Evolutionary conservation across 148 eudicot genomes (phyloP).

Genomic region (Euryodendron excelsum): DNA sequence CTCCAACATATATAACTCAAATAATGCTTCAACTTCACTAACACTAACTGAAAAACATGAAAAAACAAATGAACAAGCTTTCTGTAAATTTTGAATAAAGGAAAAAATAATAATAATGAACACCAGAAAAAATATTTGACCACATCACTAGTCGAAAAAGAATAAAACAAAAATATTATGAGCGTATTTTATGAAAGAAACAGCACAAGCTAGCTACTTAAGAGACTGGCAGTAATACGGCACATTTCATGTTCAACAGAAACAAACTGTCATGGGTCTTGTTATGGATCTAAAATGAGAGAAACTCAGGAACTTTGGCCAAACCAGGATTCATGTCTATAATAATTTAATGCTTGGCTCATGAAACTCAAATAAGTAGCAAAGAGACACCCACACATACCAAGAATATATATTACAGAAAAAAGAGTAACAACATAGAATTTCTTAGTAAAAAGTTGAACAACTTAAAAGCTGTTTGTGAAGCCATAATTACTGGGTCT

Average conservation of each 20-base stretch:
- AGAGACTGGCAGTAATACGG: neutral
- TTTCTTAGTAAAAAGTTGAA: too few species aligned
- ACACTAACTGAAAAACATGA: conserved; percentile 63
- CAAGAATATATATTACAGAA: too few species aligned
- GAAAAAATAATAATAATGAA: neutral
- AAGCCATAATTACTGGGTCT: conserved; percentile 66
- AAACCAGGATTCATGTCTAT: neutral
- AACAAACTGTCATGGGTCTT: neutral
- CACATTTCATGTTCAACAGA: neutral
- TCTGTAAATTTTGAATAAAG: neutral
- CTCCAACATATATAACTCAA: conserved; percentile 81
- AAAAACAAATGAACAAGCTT: neutral
- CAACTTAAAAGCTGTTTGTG: conserved; percentile 85
- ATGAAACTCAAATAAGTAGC: neutral
- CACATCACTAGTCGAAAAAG: neutral
- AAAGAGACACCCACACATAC: too few species aligned
- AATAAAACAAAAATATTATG: neutral
- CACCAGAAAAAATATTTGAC: too few species aligned
- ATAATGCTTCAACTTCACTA: conserved; percentile 93
- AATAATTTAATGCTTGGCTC: neutral
- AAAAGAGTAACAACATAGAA: too few species aligned
- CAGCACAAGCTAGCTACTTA: neutral
- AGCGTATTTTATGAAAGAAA: neutral
- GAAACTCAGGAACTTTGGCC: too few species aligned
- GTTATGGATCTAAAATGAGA: neutral